Evolutionary conservation across 768 basidiomycete genomes (phyloP).

Genomic region (Lactifluus piperatus): DNA sequence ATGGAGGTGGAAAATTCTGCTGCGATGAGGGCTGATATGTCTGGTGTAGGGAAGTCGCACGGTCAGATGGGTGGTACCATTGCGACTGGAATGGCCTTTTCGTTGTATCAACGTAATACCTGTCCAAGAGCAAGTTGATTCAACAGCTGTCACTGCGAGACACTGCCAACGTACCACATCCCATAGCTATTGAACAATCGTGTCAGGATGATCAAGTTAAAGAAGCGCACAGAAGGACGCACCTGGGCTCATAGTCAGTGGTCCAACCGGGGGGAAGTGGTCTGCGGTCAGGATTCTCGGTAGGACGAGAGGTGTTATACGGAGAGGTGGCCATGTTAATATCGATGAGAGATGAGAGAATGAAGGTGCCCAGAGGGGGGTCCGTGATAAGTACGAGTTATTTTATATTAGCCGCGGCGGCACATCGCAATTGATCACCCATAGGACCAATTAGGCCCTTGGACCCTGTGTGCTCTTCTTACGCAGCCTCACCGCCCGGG

Average conservation of each 20-base stretch:
- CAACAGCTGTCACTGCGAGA: neutral
- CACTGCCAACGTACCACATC: conserved; percentile 48
- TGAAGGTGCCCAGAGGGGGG: conserved; percentile 7
- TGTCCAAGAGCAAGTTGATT: conserved; percentile 23
- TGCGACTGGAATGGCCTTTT: conserved; percentile 53
- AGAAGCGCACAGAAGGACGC: conserved; percentile 28
- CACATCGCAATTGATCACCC: conserved; percentile 10
- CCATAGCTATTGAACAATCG: conserved; percentile 41
- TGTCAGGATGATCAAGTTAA: conserved; percentile 9
- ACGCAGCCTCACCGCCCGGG: conserved; percentile 17
- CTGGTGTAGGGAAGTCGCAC: conserved; percentile 28
- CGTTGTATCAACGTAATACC: conserved; percentile 72
- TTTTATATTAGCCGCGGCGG: conserved; percentile 14
- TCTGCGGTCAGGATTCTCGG: conserved; percentile 46
- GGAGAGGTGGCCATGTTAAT: conserved; percentile 31
- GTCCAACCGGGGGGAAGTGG: conserved; percentile 62
- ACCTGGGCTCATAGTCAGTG: conserved; percentile 60
- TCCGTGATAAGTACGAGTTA: conserved; percentile 11
- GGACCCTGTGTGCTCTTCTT: conserved; percentile 9
- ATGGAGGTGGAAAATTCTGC: neutral
- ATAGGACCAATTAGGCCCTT: neutral
- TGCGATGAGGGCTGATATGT: no score
- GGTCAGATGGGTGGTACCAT: conserved; percentile 66
- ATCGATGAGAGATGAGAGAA: conserved; percentile 29
- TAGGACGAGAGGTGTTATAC: conserved; percentile 17